A percentile compares a stretch with the other conserved stretches of the same genome.
phyloP scores from a whole-genome alignment of 257 asterid genomes.

The Nicotiana paniculata region DNA sequence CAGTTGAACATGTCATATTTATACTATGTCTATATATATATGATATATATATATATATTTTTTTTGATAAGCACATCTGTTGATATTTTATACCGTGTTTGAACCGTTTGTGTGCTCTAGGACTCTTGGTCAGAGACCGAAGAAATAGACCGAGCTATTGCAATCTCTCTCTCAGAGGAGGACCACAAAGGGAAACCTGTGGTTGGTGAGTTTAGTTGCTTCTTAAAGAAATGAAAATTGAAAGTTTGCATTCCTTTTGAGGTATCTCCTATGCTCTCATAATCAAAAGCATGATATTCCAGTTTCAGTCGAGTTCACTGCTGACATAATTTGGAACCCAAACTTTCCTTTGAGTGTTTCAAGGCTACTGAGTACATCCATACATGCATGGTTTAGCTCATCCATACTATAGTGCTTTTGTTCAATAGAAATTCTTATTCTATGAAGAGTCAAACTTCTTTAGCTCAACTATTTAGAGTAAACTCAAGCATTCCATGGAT shows the following conservation, averaged over 20 bases:
- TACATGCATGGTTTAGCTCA: background rate
- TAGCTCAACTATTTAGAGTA: background rate
- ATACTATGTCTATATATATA: too few species aligned
- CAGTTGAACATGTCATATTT: background rate
- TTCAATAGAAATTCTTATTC: background rate
- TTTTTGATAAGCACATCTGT: background rate
- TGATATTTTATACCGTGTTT: background rate
- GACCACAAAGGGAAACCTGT: conserved; percentile 49
- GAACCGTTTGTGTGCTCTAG: conserved; percentile 20
- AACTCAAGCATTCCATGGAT: background rate
- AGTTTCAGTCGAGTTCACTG: background rate
- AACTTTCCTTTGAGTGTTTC: background rate
- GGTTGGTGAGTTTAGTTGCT: conserved; percentile 36
- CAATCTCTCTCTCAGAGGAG: conserved; percentile 73
- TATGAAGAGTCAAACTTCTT: background rate
- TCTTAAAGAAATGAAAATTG: background rate
- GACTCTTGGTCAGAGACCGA: conserved; percentile 58
- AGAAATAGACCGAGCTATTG: conserved; percentile 75
- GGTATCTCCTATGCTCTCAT: background rate
- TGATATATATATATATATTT: too few species aligned
- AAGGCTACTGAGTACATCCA: background rate
- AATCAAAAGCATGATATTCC: background rate
- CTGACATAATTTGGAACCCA: background rate
- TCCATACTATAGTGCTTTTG: background rate
- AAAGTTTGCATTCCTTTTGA: background rate